Evolutionary conservation across 2,329 filamentous ascomycete species (phyloP), one percentile per base, ranked within the genome.

Genomic region (Colletotrichum brevisporum): DNA sequence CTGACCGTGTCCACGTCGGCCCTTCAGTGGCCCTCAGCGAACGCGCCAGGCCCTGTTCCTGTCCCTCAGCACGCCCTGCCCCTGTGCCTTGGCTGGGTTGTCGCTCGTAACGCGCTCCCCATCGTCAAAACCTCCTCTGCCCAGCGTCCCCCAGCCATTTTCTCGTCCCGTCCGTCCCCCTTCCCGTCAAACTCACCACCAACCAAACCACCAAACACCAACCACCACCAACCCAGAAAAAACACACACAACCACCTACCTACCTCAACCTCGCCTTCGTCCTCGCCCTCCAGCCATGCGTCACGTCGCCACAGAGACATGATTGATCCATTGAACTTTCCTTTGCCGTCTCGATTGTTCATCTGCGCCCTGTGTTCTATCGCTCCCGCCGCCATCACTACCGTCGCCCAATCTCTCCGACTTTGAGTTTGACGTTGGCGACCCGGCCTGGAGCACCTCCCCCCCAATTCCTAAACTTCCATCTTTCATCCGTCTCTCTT

Each of bases 341-440:
- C 74, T 75, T 41, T 51, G 56, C 27, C 47, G 51, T 75, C 63
- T 78, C 77, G 61, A 69, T 18, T 59, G 60, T 76, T 74, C 71
- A 78, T 69, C 72, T 78, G 76, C 67, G 73, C 74, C 69, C 68
- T 72, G 72, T 78, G 76, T 71, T 74, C 52, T 39, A 47, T 51
- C 51, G 51, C 51, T 63, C 18, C 56, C 27, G 24, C 64, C 26
- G 12, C 51, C 48, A 39, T 57, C 39, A 36, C 48, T 15, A 9
- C 47, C 47, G 21, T 41, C 60, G 60, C 43, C n/a, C 45, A 18
- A 31, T 65, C 41, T 52, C 24, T 36, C 18, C 18, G 41, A 36
- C 31, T 36, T 10, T 36, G 24, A 53, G 50, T 36, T 26, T 12
- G 60, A 41, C 54, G 16, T 50, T 16, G 62, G 50, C 60, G 31